Evolutionary conservation across 345 rosid genomes (phyloP), one percentile per base, ranked within the genome.

Genomic region (Aethionema arabicum): DNA sequence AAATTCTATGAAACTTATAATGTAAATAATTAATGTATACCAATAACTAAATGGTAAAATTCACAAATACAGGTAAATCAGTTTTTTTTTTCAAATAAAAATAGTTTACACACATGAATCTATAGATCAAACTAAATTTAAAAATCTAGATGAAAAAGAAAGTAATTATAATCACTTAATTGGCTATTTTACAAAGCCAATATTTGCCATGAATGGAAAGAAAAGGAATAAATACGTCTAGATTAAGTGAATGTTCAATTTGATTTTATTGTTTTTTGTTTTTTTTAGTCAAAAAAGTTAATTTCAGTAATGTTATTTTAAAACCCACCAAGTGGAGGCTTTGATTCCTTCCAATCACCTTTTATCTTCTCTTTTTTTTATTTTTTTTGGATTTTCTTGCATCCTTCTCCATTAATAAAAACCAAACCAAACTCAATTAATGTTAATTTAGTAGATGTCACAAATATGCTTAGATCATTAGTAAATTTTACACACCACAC

Each of bases 311-410:
- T 38, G 21, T 56, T 41, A 36, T 50, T 63, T 64, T 13, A 63
- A 64, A 21, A 35, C 15, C 38, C 49, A 35, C 40, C 64, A 29
- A 71, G 75, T 65, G 75, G 70, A 58, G 38, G 75, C 60, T 65
- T 65, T 64, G 75, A 71, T 65, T 71, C 70, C 56, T 59, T 56
- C 48, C 54, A 70, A 21, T 63, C 64, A 56, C 52, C 74, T 70
- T 21, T 71, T 71, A 71, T 65, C 69, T 70, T 72, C 8, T 43
- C 12, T 33, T 35, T 45, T 45, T 35, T 66, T 50, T 72, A 36
- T 56, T 13, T 43, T 50, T 37, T 51, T 71, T 63, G 61, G 75
- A 65, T 43, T 72, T 65, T 30, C 61, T 64, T 72, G 70, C 66
- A 72, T 65, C 70, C 52, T 65, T 52, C 66, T 72, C 70, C 66